Base-by-base conservation (phyloP, 106 monocot genomes). In the Vanilla planifolia region DNA sequence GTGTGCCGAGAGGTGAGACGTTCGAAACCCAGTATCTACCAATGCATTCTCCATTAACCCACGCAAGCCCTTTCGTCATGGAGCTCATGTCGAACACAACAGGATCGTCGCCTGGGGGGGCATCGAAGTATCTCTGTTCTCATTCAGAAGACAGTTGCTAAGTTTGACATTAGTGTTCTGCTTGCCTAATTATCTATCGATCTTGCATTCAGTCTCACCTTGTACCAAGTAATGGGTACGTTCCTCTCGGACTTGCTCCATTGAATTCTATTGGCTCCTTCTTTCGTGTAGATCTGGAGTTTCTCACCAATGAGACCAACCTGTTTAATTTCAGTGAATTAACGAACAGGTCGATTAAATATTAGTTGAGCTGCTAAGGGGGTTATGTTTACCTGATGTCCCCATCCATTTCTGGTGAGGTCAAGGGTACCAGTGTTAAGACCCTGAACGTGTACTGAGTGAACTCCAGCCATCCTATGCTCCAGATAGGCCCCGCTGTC, bases 11-110 rank as follows among this genome's bases (percentile, higher is more conserved):
- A 29, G 80, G 84, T 19, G 62, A 61, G 50, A 56, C 65, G 63
- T 80, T 84, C 27, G 87, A 87, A 4, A 76, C 65, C 92, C 92
- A 87, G 73, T 84, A 87, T 1, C 87, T 79, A 2, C 92, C 87
- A 8, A 92, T 67, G 75, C 70, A 61, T 15, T 68, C 47, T 15
- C 92, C 87, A 10, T 87, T 92, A 39, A 92, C 59, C 74, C 77
- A 87, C 7, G 72, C 67, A 19, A 78, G 22, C 14, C 92, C 92
- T 47, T 92, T 92, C 2, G 78, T 75, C 92, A 92, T 92, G 72
- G 60, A 75, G 61, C 60, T 76, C 92, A 92, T 63, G 65, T 87
- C 80, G 0, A 92, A 1, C 0, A 72, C 82, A 42, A 87, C 78
- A 0, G 92, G 92, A 53, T 87, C 92, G 13, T 67, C 25, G 11